Percentiles rank a stretch among this genome's conserved stretches.
Evolutionary conservation across 2,329 filamentous ascomycete genomes (phyloP).

Genomic region (Cytospora piceae): DNA sequence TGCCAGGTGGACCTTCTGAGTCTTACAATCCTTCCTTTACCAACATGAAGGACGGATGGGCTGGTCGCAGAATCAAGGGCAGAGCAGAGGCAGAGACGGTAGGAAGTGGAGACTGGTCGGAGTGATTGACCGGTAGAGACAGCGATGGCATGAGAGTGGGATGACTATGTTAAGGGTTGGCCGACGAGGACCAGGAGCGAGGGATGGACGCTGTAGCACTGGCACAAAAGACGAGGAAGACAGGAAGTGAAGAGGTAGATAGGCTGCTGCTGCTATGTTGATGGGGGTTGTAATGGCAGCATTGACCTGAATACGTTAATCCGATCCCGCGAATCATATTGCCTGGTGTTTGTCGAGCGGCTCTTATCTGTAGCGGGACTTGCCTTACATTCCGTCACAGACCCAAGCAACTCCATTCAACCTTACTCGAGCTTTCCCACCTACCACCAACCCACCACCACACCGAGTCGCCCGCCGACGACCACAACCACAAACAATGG

Average conservation of each 20-base stretch:
- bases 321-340: constrained; percentile 24
- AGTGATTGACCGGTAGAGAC: not conserved
- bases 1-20: not conserved
- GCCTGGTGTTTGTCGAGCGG: constrained; percentile 23
- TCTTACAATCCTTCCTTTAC: not conserved
- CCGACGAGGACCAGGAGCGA: constrained; percentile 1
- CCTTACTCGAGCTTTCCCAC: constrained; percentile 33
- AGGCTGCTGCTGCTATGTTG: constrained; percentile 11
- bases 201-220: constrained; percentile 8
- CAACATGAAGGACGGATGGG: not conserved
- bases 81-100: not conserved
- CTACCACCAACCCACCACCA: constrained; percentile 33
- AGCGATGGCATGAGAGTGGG: not conserved
- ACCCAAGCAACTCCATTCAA: constrained; percentile 10
- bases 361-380: constrained; percentile 24
- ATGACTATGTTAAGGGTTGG: not conserved
- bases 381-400: constrained; percentile 24
- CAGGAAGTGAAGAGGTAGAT: constrained; percentile 1
- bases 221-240: not conserved
- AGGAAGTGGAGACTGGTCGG: not conserved
- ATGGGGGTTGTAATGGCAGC: constrained; percentile 16
- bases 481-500: constrained; percentile 47
- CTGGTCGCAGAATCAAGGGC: not conserved
- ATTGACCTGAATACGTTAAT: constrained; percentile 18
- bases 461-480: constrained; percentile 19